These are phyloP conservation scores for Volvox reticuliferus DNA, from an alignment of 139 green algal genomes.

Conservation along the genomic window DNA sequence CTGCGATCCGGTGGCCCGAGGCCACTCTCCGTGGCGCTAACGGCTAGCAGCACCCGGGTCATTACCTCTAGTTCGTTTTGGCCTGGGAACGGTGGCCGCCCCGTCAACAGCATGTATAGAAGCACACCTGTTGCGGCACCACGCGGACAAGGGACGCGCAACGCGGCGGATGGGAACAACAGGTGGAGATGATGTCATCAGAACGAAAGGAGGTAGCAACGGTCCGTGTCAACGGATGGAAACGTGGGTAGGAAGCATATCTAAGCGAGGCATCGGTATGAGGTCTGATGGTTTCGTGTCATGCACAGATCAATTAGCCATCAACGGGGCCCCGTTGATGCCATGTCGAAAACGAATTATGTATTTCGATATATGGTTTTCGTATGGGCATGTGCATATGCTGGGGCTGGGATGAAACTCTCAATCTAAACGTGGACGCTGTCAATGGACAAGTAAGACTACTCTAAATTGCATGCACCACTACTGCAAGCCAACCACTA, in stretches of 20 bases:
- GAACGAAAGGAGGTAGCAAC: not conserved
- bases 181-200: not conserved
- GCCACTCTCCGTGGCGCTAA: not conserved
- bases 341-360: not conserved
- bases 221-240: not conserved
- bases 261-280: not conserved
- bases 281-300: not conserved
- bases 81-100: conserved; percentile 26
- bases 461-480: not conserved
- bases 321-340: too few species aligned
- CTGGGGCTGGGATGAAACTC: not conserved
- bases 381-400: not conserved
- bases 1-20: not conserved
- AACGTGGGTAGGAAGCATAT: not conserved
- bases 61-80: conserved; percentile 41
- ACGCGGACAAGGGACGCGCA: not conserved
- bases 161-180: too few species aligned
- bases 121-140: conserved; percentile 21
- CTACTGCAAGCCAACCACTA: not conserved
- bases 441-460: not conserved
- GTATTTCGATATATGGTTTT: not conserved
- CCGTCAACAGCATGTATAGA: conserved; percentile 35
- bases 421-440: not conserved
- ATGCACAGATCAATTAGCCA: too few species aligned
- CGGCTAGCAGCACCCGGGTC: conserved; percentile 18